Evolutionary conservation across 306 rosid species (phyloP), one percentile per base, ranked within the genome.

Genomic region (Inga oerstediana): DNA sequence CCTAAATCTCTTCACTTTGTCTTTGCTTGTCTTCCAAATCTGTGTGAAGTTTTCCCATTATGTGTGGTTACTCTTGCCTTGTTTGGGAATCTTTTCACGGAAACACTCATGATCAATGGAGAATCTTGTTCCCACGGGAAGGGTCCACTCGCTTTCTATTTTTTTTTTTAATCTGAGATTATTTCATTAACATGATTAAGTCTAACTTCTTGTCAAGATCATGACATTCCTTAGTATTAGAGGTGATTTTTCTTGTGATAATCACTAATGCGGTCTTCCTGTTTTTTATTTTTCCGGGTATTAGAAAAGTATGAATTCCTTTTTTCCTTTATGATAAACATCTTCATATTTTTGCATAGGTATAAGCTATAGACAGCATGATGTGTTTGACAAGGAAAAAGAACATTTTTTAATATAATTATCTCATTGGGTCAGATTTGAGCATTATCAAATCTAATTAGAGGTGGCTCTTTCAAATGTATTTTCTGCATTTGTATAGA

Each of bases 1-100:
- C 69, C 69, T 13, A 30, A 12, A 4, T 30, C 68, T 62, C 37
- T 62, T 39, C 17, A 1, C 68, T 11, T 24, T 24, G 68, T 61
- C 35, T 61, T 61, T 61, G 68, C 68, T 62, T 24, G 68, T 27
- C 16, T 27, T 62, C 17, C 35, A 64, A 27, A 64, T 27, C 8
- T 30, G 13, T 34, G 45, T 65, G n/a, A 65, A 65, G 71, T 65
- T 65, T 64, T 62, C 37, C 37, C 37, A 20, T 10, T 22, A 2
- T 59, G 30, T 61, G 16, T 61, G 35, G 22, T 12, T 62, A 24
- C 15, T 61, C 67, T 10, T 62, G 8, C 68, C 37, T 62, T 64
- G 78, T 79, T 51, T 37, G 35, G 37, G 84, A 80, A 85, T 85
- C 82, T 76, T 76, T 14, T 48, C 71, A 72, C 44, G 78, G 76